Base-by-base conservation (phyloP, 1,139 yeast species). In the Meyerozyma smithsonii region DNA sequence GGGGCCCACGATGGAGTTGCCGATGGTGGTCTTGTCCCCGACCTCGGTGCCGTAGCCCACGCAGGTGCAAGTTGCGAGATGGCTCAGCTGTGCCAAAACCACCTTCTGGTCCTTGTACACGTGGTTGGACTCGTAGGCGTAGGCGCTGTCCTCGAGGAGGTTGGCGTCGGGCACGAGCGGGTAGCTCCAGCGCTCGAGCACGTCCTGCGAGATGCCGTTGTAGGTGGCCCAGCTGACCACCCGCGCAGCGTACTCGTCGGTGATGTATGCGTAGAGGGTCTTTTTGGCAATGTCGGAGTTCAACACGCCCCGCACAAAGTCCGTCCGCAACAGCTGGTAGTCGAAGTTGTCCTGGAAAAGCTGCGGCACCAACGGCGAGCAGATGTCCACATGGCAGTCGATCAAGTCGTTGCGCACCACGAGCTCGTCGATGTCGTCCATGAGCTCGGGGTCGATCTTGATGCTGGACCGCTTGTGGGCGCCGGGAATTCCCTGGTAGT, bases 261-360 rank as follows among this genome's bases (percentile, higher is more conserved):
- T 69, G 35, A 90, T 78, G 55, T 88, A 89, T 0, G 95, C 87
- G 59, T 92, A 92, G 33, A 92, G 86, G 43, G 94, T 86, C 58
- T 92, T 92, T 49, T 90, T 92, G 51, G 92, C 69, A 50, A 92
- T 74, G 62, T 92, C 99, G 38, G 95, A 84, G 11, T 95, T 83
- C 44, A 94, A 72, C 23, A 92, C 94, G 39, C 97, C 97, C 51
- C 79, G 84, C 23, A 92, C 85, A 56, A 92, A 92, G 62, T 92
- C 98, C 35, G 75, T 71, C 61, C 99, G 77, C 48, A 92, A 70
- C 43, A 78, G 69, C 59, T 90, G 96, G 60, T 90, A 92, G 64
- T 92, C 99, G 54, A 92, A 92, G 59, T 92, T 90, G 56, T 92
- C 99, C 51, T 88, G 95, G 64, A 90, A 92, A 45, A 92, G 81